Percentiles rank a stretch among this genome's conserved stretches.
Conservation (phyloP, 176 grass and related monocot species). For the Phragmites australis region DNA sequence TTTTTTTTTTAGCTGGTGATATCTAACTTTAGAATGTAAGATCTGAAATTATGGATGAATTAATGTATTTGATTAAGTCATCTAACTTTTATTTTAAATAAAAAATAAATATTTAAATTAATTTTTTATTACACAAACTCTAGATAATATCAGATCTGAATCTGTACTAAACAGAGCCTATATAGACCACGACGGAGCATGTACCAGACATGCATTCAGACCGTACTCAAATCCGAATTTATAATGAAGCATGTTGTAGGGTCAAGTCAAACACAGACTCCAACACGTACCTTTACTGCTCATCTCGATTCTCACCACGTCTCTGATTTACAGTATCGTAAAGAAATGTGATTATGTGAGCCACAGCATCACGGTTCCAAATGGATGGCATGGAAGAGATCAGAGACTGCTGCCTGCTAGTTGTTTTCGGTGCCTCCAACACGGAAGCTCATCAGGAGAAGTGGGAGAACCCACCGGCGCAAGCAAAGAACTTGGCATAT, state of each 20-base stretch:
- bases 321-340: neutral
- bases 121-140: too few relatives aligned
- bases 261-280: slow-evolving; percentile 35
- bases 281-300: slow-evolving; percentile 14
- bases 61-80: too few relatives aligned
- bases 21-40: too few relatives aligned
- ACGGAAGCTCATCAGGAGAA: slow-evolving; percentile 12
- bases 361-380: neutral
- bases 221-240: neutral
- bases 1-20: too few relatives aligned
- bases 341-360: slow-evolving; percentile 13
- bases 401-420: neutral
- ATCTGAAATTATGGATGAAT: too few relatives aligned
- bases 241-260: slow-evolving; percentile 19
- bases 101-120: too few relatives aligned
- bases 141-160: too few relatives aligned
- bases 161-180: too few relatives aligned
- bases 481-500: slow-evolving; percentile 22
- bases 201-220: too few relatives aligned
- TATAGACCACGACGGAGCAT: too few relatives aligned
- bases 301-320: slow-evolving; percentile 17
- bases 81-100: too few relatives aligned
- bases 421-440: neutral
- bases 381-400: slow-evolving; percentile 6
- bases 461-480: neutral